A percentile compares a stretch with the other conserved stretches of the same genome.
Conservation (phyloP, 2,329 filamentous ascomycete genomes). For the Aureobasidium sp. region DNA sequence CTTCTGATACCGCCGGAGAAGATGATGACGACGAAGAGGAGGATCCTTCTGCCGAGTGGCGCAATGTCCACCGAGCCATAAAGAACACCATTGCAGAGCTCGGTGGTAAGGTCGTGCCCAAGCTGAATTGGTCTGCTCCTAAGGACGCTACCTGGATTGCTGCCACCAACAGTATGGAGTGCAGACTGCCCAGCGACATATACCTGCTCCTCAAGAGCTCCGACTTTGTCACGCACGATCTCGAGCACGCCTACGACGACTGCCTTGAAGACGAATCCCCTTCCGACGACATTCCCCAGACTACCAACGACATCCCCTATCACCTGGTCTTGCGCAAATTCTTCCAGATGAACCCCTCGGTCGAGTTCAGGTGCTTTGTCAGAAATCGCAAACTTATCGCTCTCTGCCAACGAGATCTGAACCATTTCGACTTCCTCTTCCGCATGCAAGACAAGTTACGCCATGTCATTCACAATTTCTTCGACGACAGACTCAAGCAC, state of each 20-base stretch:
- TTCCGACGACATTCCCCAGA: constrained; percentile 13
- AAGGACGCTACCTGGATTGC: constrained; percentile 94
- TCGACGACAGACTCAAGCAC: constrained; percentile 63
- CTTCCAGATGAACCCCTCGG: constrained; percentile 78
- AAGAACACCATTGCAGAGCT: constrained; percentile 71
- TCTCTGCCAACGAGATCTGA: constrained; percentile 82
- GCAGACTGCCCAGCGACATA: constrained; percentile 78
- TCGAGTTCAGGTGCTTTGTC: constrained; percentile 96
- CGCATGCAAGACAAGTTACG: constrained; percentile 59
- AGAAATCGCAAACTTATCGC: constrained; percentile 72
- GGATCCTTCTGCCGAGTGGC: constrained; percentile 56
- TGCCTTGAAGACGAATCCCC: constrained; percentile 39
- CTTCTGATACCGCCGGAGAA: constrained; percentile 35
- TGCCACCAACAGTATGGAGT: constrained; percentile 84
- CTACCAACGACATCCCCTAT: constrained; percentile 54
- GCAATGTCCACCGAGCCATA: constrained; percentile 70
- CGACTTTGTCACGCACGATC: constrained; percentile 88
- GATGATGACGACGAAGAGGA: constrained; percentile 46
- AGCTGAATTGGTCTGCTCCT: constrained; percentile 94
- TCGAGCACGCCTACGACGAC: constrained; percentile 87
- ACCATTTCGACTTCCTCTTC: constrained; percentile 79
- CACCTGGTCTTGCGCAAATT: constrained; percentile 81
- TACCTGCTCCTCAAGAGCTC: constrained; percentile 92
- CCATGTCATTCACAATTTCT: constrained; percentile 67
- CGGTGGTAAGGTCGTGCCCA: constrained; percentile 80